A percentile compares a stretch with the other conserved stretches of the same genome.
phyloP scores from a whole-genome alignment of 2,329 filamentous ascomycete species.

The Penicillium nordicum region DNA sequence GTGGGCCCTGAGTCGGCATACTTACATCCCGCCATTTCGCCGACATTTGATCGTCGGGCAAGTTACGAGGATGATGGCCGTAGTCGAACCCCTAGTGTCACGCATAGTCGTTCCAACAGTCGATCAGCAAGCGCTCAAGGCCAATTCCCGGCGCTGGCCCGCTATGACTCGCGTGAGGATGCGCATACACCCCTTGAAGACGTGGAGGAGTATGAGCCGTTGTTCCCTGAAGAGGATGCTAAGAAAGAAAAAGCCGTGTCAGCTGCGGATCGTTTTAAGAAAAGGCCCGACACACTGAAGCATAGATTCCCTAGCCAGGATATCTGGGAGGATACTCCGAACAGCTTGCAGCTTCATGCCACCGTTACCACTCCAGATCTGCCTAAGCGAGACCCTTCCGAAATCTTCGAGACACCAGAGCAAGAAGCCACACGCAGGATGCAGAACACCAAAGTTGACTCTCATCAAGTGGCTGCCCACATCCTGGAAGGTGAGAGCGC shows the following conservation, averaged over 20 bases:
- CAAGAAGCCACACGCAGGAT: conserved; percentile 48
- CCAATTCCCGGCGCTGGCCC: conserved; percentile 51
- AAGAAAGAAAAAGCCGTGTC: conserved; percentile 53
- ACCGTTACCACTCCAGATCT: conserved; percentile 80
- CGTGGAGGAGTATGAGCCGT: conserved; percentile 88
- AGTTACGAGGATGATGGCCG: conserved; percentile 53
- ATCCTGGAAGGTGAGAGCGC: conserved; percentile 30
- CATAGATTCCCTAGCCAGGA: conserved; percentile 90
- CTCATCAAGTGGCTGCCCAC: conserved; percentile 35
- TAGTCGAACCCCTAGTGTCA: conserved; percentile 53
- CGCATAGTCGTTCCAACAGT: conserved; percentile 63
- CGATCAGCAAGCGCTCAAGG: conserved; percentile 62
- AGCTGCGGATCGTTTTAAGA: conserved; percentile 56
- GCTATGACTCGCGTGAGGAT: conserved; percentile 54
- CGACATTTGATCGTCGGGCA: conserved; percentile 61
- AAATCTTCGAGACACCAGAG: conserved; percentile 44
- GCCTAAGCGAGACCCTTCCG: conserved; percentile 44
- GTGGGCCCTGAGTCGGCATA: conserved; percentile 66
- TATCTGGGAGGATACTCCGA: conserved; percentile 94
- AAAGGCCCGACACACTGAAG: conserved; percentile 50
- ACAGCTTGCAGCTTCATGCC: conserved; percentile 70
- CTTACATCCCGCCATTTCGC: conserved; percentile 78
- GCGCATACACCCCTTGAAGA: conserved; percentile 71
- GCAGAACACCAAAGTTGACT: conserved; percentile 39
- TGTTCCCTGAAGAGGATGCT: conserved; percentile 78